A percentile compares a stretch with the other conserved stretches of the same genome.
Evolutionary conservation across 352 stramenopile species (phyloP).

Genomic region (Aphanomyces euteiches): DNA sequence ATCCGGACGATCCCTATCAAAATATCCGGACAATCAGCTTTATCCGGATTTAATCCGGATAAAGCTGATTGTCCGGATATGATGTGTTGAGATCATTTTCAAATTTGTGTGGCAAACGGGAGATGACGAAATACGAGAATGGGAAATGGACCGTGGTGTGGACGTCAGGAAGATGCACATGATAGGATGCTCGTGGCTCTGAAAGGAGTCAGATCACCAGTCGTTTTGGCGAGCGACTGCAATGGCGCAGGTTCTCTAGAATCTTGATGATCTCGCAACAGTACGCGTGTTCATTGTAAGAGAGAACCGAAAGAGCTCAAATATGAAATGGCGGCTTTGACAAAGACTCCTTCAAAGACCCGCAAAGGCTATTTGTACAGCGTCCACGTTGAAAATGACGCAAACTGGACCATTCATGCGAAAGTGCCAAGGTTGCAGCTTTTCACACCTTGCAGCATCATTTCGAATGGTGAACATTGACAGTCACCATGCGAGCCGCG

Average conservation of each 20-base stretch:
- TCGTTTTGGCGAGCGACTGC: slow-evolving; percentile 31
- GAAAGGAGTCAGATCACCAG: slow-evolving; percentile 8
- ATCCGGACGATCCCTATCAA: neutral
- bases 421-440: slow-evolving; percentile 18
- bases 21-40: neutral
- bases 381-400: slow-evolving; percentile 4
- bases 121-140: slow-evolving; percentile 16
- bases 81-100: neutral
- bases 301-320: slow-evolving; percentile 10
- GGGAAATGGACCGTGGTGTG: slow-evolving; percentile 7
- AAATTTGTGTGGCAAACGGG: slow-evolving; percentile 1
- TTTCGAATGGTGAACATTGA: slow-evolving; percentile 8
- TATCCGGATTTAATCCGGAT: neutral
- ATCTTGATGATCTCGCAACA: slow-evolving; percentile 29
- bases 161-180: slow-evolving; percentile 26
- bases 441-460: neutral
- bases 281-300: slow-evolving; percentile 32
- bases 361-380: slow-evolving; percentile 32
- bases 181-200: neutral
- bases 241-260: slow-evolving; percentile 22
- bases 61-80: neutral
- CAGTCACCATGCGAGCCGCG: neutral
- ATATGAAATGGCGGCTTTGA: slow-evolving; percentile 24
- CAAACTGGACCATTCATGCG: slow-evolving; percentile 12
- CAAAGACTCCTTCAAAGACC: slow-evolving; percentile 1